Evolutionary conservation across 1,139 yeast species (phyloP), one percentile per base, ranked within the genome.

Genomic region (Chernovozyma sophiae-reginae): DNA sequence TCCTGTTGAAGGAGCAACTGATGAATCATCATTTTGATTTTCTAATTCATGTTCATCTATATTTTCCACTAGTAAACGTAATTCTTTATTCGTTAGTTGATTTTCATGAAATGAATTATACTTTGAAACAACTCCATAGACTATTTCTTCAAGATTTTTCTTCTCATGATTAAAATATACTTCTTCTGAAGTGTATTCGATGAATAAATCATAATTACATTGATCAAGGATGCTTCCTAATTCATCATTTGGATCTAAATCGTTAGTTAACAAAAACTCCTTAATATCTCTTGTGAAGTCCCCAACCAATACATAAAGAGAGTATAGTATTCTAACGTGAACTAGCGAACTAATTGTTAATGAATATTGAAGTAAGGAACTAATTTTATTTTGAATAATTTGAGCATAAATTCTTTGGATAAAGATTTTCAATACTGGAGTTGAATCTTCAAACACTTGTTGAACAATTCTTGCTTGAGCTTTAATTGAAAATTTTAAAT

Each of bases 401-500:
- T 86, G 95, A 0, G 86, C 92, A 58, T 82, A 86, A 7, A 86
- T 71, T 49, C 95, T 74, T 53, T 85, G 87, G 27, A 86, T 65
- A 49, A 90, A 82, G 8, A 83, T 74, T 36, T 76, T 72, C 38
- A 87, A 58, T 1, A 89, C 96, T 19, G 77, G 73, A 0, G 77
- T 58, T 1, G 82, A 79, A 39, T 79, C 76, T 38, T 77, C 78
- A 53, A 89, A 89, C 3, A 89, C 92, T 43, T 78, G 81, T 37
- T 74, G 68, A 16, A 87, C 85, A 34, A 86, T 73, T 36, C 82
- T 77, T 1, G 92, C 80, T 56, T 89, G 95, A 10, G 80, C 75
- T 44, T 76, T 74, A 25, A 86, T 74, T 15, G 71, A 60, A 16
- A 65, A 61, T 41, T 64, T 59, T 35, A 69, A 53, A 12, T 63